Conservation (phyloP, 2,329 filamentous ascomycete genomes). For the Penicillium oxalicum region DNA sequence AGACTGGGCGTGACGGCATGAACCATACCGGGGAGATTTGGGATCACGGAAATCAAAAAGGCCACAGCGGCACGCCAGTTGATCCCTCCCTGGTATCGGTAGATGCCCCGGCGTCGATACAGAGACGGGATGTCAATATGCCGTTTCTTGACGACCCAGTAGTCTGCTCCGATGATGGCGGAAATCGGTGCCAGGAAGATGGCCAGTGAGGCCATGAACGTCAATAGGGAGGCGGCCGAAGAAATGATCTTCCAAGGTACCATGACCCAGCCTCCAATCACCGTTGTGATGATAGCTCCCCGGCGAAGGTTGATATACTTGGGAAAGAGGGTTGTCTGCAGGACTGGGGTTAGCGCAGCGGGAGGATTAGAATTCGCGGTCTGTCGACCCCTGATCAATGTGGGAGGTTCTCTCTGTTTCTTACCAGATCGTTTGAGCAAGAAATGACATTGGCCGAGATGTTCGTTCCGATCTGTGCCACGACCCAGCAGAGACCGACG, state of each 20-base stretch:
- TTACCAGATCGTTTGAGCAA: conserved; percentile 58
- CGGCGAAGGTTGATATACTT: conserved; percentile 75
- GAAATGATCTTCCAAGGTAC: conserved; percentile 42
- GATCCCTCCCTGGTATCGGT: conserved; percentile 19
- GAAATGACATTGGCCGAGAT: conserved; percentile 78
- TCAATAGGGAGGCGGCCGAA: conserved; percentile 38
- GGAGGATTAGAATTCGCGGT: too few relatives aligned
- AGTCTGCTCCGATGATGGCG: conserved; percentile 38
- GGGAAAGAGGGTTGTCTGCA: conserved; percentile 66
- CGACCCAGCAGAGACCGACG: conserved; percentile 60
- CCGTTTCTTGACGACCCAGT: conserved; percentile 32
- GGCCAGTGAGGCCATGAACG: conserved; percentile 39
- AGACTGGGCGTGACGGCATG: conserved; percentile 12
- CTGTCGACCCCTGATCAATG: neutral
- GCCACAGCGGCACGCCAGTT: conserved; percentile 30
- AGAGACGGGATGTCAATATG: conserved; percentile 39
- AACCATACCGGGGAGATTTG: conserved; percentile 23
- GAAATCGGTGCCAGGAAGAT: conserved; percentile 41
- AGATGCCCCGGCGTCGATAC: conserved; percentile 19
- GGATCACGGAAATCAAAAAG: conserved; percentile 31
- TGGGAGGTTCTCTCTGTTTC: neutral
- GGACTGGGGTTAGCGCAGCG: neutral
- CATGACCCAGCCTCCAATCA: conserved; percentile 14
- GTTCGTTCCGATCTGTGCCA: conserved; percentile 76
- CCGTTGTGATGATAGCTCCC: conserved; percentile 37